Base-by-base conservation (phyloP, 331 rosid genomes). In the Acacia concinna region DNA sequence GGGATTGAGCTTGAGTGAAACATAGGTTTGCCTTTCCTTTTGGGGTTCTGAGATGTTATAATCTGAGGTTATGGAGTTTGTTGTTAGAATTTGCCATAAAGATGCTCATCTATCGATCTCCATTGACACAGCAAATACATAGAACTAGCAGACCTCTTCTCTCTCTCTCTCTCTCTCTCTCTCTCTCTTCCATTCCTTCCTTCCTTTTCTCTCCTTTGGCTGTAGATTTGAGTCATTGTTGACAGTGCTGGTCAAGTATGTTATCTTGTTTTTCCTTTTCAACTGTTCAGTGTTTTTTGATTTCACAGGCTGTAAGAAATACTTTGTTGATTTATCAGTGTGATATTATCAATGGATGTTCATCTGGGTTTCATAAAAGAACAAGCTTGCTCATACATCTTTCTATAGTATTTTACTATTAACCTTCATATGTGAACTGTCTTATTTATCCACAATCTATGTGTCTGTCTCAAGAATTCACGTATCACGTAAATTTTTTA, bases 41-140 rank as follows among this genome's bases (percentile, higher is more conserved):
- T 78, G 85, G 87, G 87, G 78, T 83, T 86, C 87, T 84, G 85
- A 88, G 84, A 79, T 81, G 86, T 84, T 84, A 78, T 85, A 84
- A 89, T 84, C 89, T 79, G 86, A 77, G 86, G 75, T 86, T 84
- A 80, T 72, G 85, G 82, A 82, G 78, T 86, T 76, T 85, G 77
- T 76, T 85, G 79, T 82, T 81, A 86, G 76, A 82, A 81, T 72
- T 76, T 76, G 67, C 72, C 83, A 76, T 75, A 68, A 72, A 78
- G 56, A 62, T 83, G 79, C 78, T 76, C 86, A 57, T 79, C 27
- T n/a, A 46, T 46, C 44, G 6, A 43, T 43, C 81, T 77, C 79
- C 64, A 74, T 73, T 75, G 81, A 83, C 81, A 86, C 57, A 80
- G 80, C 80, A 34, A 34, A 84, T 68, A 81, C 85, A 84, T 79